Evolutionary conservation across 495 filamentous ascomycete genomes (phyloP).

Genomic region (Xylaria scruposa): DNA sequence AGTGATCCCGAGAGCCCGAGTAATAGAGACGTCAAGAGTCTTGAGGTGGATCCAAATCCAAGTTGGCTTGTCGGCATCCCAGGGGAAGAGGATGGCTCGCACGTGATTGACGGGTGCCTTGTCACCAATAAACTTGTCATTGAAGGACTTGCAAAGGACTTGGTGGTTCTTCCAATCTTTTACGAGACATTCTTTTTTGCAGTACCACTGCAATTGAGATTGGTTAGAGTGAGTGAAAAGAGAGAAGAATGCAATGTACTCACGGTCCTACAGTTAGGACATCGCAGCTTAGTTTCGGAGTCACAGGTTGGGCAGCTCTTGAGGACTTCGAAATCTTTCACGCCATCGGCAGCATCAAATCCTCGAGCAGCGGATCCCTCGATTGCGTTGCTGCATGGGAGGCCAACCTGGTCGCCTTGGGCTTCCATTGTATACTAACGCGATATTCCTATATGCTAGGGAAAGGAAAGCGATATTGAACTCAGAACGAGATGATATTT

Average conservation of each 20-base stretch:
- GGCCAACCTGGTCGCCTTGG: neutral
- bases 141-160: neutral
- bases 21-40: neutral
- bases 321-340: neutral
- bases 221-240: neutral
- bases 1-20: neutral
- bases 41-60: constrained; percentile 7
- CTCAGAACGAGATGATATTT: neutral
- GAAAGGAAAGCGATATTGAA: neutral
- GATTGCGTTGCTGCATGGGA: constrained; percentile 5
- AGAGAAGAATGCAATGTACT: neutral
- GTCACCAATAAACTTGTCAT: neutral
- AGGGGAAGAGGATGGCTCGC: constrained; percentile 24
- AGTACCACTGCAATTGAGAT: constrained; percentile 3
- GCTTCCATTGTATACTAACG: neutral
- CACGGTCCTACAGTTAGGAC: constrained; percentile 3
- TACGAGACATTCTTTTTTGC: neutral
- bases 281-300: neutral
- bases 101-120: neutral
- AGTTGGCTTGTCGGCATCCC: neutral
- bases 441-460: neutral
- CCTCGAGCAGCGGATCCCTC: constrained; percentile 5
- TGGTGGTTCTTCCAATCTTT: constrained; percentile 19
- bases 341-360: constrained; percentile 1
- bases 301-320: constrained; percentile 16